A percentile compares a stretch with the other conserved stretches of the same genome.
Conservation (phyloP, 192 early-diverging fungal genomes). For the Entomortierella chlamydospora region DNA sequence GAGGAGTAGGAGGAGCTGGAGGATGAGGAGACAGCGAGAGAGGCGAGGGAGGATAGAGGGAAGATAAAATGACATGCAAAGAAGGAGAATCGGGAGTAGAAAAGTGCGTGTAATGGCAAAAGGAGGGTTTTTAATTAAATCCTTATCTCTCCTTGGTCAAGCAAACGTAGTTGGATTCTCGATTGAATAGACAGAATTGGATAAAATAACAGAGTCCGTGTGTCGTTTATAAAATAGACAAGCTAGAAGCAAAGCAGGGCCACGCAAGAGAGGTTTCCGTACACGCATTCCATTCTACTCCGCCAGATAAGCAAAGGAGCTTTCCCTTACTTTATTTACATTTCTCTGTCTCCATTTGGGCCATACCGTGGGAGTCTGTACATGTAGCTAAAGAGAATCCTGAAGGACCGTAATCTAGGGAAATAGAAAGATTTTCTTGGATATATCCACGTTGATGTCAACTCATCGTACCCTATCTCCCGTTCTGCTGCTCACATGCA, state of each 20-base stretch:
- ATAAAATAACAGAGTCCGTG: conserved; percentile 6
- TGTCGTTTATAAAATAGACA: neutral
- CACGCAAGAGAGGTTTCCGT: neutral
- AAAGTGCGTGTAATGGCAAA: neutral
- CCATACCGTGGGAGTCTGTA: neutral
- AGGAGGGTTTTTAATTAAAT: neutral
- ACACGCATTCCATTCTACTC: conserved; percentile 14
- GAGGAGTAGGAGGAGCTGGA: too few relatives aligned
- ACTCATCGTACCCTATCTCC: too few relatives aligned
- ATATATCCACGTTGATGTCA: too few relatives aligned
- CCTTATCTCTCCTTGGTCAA: neutral
- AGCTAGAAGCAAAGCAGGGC: neutral
- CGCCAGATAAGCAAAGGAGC: conserved; percentile 8
- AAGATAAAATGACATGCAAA: neutral
- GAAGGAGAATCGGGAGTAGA: neutral
- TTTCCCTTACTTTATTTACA: neutral
- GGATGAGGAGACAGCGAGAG: conserved; percentile 1
- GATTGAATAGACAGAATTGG: conserved; percentile 1
- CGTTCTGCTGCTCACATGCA: too few relatives aligned
- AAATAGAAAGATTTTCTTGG: too few relatives aligned
- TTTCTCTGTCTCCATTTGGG: neutral
- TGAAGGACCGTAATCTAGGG: too few relatives aligned
- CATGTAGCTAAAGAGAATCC: neutral
- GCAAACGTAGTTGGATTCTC: neutral
- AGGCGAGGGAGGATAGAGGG: neutral